Percentiles rank a stretch among this genome's conserved stretches.
Conservation (phyloP, 1,284 basidiomycete genomes). For the Ganoderma lingzhi region DNA sequence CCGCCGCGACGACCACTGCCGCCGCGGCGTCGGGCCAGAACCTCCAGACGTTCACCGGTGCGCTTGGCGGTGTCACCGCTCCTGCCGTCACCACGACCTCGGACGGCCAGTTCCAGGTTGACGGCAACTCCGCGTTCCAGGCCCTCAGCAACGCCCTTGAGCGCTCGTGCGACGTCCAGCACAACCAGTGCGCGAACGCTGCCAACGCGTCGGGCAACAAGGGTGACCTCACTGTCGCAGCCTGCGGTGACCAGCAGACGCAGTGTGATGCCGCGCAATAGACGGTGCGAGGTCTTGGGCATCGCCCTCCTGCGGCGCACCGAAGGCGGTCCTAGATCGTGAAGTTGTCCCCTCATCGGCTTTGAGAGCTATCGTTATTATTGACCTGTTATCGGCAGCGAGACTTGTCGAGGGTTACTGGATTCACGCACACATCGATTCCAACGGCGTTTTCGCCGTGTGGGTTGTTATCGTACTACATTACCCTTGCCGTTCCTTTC, state of each 20-base stretch:
- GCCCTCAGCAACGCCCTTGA: slow-evolving; percentile 58
- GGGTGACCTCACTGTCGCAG: slow-evolving; percentile 53
- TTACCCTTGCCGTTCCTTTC: slow-evolving; percentile 14
- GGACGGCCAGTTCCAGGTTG: slow-evolving; percentile 55
- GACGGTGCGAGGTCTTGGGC: background rate
- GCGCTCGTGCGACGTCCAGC: slow-evolving; percentile 67
- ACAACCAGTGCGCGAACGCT: slow-evolving; percentile 55
- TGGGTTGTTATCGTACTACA: slow-evolving; percentile 22
- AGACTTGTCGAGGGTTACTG: slow-evolving; percentile 25
- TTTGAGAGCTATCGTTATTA: background rate
- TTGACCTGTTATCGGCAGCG: background rate
- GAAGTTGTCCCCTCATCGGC: background rate
- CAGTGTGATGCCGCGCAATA: slow-evolving; percentile 48
- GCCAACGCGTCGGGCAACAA: slow-evolving; percentile 47
- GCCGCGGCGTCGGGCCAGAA: slow-evolving; percentile 46
- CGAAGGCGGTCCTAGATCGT: slow-evolving; percentile 7
- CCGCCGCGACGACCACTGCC: slow-evolving; percentile 29
- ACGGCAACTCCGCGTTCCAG: slow-evolving; percentile 58
- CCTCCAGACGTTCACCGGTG: slow-evolving; percentile 66
- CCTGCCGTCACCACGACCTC: slow-evolving; percentile 55
- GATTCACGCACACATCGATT: slow-evolving; percentile 13
- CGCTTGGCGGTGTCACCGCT: slow-evolving; percentile 54
- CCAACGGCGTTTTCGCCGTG: background rate
- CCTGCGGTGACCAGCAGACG: slow-evolving; percentile 59
- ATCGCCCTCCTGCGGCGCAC: slow-evolving; percentile 17